These are phyloP conservation scores for Primulina huaijiensis DNA, from an alignment of 257 asterid genomes.

Conservation along the genomic window DNA sequence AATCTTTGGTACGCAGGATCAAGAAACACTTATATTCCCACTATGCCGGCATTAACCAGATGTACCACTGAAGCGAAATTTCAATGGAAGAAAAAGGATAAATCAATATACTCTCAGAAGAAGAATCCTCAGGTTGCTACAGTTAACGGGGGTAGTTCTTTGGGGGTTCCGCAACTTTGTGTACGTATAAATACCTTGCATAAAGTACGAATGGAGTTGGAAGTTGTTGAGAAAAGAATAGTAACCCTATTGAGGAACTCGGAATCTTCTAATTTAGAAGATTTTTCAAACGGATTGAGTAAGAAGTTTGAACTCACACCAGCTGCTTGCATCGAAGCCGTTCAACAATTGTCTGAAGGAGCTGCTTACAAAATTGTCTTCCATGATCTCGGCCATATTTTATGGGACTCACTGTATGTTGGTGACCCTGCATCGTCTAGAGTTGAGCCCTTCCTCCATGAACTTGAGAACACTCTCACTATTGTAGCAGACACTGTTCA, in stretches of 20 bases:
- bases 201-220: slow-evolving; percentile 66
- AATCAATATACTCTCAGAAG: slow-evolving; percentile 44
- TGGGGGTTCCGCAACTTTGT: slow-evolving; percentile 71
- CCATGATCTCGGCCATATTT: slow-evolving; percentile 61
- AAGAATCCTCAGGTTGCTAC: slow-evolving; percentile 81
- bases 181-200: slow-evolving; percentile 87
- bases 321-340: slow-evolving; percentile 75
- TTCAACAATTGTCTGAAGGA: slow-evolving; percentile 79
- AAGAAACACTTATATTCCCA: slow-evolving; percentile 66
- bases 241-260: slow-evolving; percentile 83
- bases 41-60: slow-evolving; percentile 90
- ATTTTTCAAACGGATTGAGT: slow-evolving; percentile 61
- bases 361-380: slow-evolving; percentile 72
- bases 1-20: slow-evolving; percentile 50
- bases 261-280: slow-evolving; percentile 83
- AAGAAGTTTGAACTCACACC: slow-evolving; percentile 88
- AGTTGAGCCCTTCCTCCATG: slow-evolving; percentile 80
- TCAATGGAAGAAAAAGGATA: slow-evolving; percentile 83
- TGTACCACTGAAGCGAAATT: slow-evolving; percentile 63
- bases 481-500: slow-evolving; percentile 66
- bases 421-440: slow-evolving; percentile 83
- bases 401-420: slow-evolving; percentile 71
- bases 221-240: slow-evolving; percentile 79
- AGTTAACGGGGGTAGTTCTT: slow-evolving; percentile 55
- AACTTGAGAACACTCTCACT: slow-evolving; percentile 64